A percentile compares a stretch with the other conserved stretches of the same genome.
These are phyloP conservation scores for Penicillium verrucosum DNA, from an alignment of 2,329 filamentous ascomycete species.

Conservation along the genomic window DNA sequence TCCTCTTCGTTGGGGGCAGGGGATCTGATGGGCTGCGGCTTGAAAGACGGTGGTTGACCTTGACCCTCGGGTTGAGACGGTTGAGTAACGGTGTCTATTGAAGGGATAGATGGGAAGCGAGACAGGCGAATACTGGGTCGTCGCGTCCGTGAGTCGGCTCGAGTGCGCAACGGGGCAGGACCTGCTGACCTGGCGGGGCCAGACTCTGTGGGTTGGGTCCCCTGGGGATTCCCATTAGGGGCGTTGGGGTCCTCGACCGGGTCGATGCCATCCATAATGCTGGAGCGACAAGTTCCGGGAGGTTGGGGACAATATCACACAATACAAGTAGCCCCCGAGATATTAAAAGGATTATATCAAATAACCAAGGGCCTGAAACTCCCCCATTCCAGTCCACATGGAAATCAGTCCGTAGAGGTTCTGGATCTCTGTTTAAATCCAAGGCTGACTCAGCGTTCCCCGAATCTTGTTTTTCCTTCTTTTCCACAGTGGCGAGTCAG, in stretches of 20 bases:
- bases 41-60: conserved; percentile 16
- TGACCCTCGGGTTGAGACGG: conserved; percentile 8
- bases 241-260: conserved; percentile 22
- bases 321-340: background rate
- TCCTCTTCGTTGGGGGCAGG: conserved; percentile 24
- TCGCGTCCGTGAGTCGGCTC: conserved; percentile 25
- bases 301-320: background rate
- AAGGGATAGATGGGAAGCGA: conserved; percentile 19
- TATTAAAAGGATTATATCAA: background rate
- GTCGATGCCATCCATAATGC: conserved; percentile 41
- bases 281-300: background rate
- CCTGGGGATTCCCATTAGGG: conserved; percentile 8
- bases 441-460: conserved; percentile 16
- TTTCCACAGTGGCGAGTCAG: conserved; percentile 9
- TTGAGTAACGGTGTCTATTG: conserved; percentile 13
- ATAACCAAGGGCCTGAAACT: background rate
- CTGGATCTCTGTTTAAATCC: background rate
- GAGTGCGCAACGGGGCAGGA: conserved; percentile 17
- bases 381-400: background rate
- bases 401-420: background rate
- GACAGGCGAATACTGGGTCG: conserved; percentile 34
- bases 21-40: conserved; percentile 14
- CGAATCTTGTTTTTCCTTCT: conserved; percentile 18
- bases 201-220: conserved; percentile 7
- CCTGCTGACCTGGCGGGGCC: conserved; percentile 10